Base-by-base conservation (phyloP, 2,329 filamentous ascomycete genomes). In the Apiospora pterosperma region DNA sequence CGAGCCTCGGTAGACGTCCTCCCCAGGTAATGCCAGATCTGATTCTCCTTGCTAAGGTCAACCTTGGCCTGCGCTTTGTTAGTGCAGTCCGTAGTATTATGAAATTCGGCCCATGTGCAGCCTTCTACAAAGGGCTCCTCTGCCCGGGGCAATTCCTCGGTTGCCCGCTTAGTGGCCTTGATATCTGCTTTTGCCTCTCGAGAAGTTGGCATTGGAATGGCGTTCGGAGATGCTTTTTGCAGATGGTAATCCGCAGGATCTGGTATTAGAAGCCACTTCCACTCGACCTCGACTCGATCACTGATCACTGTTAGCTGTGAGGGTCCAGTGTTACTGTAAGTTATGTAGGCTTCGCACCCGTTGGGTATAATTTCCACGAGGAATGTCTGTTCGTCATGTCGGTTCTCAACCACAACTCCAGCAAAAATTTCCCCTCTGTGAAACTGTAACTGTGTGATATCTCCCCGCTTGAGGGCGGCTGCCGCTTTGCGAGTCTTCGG, bases 11-110 rank as follows among this genome's bases (percentile, higher is more conserved):
- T 97, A 25, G 95, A 98, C 23, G 85, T 87, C 75, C 88, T 88
- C 36, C 92, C 92, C 66, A 99, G 84, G 76, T 97, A 98, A 79
- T 93, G 87, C 92, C 94, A 98, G 21, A 97, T 77, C 74, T 92
- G 90, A 67, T 95, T 86, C 19, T 89, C 83, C 74, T 91, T 92
- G 66, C 78, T 78, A 10, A 97, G 77, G 72, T 97, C 88, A 65
- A 96, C 81, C 77, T 89, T 91, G 73, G 83, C 84, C 75, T 92
- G 88, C 63, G 80, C 82, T 67, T 81, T 81, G 70, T 90, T 91
- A 67, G 73, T 74, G 62, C 84, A 80, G 48, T 85, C 82, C 70
- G 85, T 83, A 60, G 85, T 79, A 68, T 82, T 85, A 71, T 92
- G 85, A 77, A 97, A 97, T 74, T 97, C 94, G 62, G 90, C 87